phyloP scores from a whole-genome alignment of 2,329 filamentous ascomycete genomes.

The Calonectria henricotiae region DNA sequence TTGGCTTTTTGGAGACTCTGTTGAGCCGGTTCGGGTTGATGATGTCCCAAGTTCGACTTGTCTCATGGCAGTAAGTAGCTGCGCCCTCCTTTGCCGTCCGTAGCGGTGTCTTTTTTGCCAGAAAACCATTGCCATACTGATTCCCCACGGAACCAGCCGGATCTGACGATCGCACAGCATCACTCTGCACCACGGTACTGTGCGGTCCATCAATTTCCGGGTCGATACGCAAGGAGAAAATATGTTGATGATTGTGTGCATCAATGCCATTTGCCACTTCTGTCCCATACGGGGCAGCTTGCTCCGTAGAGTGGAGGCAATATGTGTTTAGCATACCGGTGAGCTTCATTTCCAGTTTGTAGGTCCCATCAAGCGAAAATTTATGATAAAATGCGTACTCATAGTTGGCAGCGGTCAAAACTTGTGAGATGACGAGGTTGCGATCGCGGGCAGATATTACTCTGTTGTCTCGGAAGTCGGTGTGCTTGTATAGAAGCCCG shows the following conservation, averaged over 20 bases:
- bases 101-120: constrained; percentile 12
- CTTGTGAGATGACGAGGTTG: constrained; percentile 78
- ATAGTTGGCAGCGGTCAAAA: constrained; percentile 81
- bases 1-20: background rate
- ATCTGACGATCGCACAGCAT: background rate
- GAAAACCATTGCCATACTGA: background rate
- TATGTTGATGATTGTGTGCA: constrained; percentile 80
- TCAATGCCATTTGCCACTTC: constrained; percentile 77
- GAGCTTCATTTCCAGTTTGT: constrained; percentile 75
- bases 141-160: background rate
- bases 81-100: constrained; percentile 7
- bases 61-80: constrained; percentile 1
- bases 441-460: constrained; percentile 75
- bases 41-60: constrained; percentile 14
- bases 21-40: constrained; percentile 7
- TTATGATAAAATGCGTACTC: constrained; percentile 73
- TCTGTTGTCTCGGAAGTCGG: constrained; percentile 77
- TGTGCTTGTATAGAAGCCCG: constrained; percentile 81
- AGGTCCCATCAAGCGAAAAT: constrained; percentile 75
- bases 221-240: constrained; percentile 78
- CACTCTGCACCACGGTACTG: background rate
- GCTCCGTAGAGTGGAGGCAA: constrained; percentile 70
- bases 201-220: constrained; percentile 69
- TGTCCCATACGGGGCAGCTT: constrained; percentile 70
- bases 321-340: constrained; percentile 78